Conservation (phyloP, 176 grass and related monocot species). For the Panicum miliaceum region DNA sequence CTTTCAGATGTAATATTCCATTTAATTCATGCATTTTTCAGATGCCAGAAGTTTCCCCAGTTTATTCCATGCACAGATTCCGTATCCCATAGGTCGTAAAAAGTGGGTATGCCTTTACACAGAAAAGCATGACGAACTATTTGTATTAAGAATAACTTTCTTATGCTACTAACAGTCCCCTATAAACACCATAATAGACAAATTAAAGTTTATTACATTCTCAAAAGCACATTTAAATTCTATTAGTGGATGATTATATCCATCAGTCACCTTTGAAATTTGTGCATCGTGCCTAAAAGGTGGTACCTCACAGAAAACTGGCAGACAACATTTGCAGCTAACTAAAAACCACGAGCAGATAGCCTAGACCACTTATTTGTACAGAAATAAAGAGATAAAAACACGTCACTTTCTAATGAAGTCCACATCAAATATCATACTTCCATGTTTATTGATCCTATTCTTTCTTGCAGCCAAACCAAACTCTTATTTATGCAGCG, state of each 20-base stretch:
- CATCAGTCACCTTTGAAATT: background rate
- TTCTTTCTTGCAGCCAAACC: constrained; percentile 40
- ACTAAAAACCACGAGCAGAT: constrained; percentile 38
- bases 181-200: background rate
- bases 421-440: constrained; percentile 29
- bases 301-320: constrained; percentile 2
- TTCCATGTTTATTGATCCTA: constrained; percentile 25
- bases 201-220: constrained; percentile 25
- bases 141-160: background rate
- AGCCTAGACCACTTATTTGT: constrained; percentile 24
- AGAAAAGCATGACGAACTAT: constrained; percentile 7
- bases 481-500: constrained; percentile 37
- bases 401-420: constrained; percentile 29
- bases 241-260: background rate
- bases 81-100: background rate
- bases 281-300: background rate
- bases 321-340: constrained; percentile 20
- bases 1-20: background rate
- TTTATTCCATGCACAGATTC: background rate
- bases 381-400: constrained; percentile 13
- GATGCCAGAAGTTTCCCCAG: background rate
- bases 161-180: background rate
- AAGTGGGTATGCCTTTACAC: background rate
- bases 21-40: background rate
- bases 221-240: background rate